Evolutionary conservation across 2,329 filamentous ascomycete genomes (phyloP).

Genomic region (Aplosporella prunicola): DNA sequence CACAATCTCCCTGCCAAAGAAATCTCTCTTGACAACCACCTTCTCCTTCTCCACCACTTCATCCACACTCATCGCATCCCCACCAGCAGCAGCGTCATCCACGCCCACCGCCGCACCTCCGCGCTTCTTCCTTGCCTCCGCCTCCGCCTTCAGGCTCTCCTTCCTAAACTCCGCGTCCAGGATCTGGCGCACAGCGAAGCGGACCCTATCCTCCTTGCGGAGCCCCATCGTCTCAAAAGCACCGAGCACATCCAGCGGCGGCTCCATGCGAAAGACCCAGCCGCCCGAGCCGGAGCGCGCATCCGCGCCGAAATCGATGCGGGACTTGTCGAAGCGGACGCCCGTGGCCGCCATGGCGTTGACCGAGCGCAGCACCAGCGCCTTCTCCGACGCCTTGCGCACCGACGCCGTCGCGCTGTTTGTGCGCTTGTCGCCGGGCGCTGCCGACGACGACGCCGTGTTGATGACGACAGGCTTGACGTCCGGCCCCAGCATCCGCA

Average conservation of each 20-base stretch:
- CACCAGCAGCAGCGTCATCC: slow-evolving; percentile 12
- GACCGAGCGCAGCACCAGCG: slow-evolving; percentile 69
- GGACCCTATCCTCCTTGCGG: slow-evolving; percentile 57
- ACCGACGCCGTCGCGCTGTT: slow-evolving; percentile 64
- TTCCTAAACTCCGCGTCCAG: slow-evolving; percentile 82
- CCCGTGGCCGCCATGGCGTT: slow-evolving; percentile 75
- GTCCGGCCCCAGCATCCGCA: slow-evolving; percentile 76
- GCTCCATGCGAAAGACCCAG: slow-evolving; percentile 92
- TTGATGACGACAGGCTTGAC: slow-evolving; percentile 84
- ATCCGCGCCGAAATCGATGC: slow-evolving; percentile 59
- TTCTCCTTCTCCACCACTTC: slow-evolving; percentile 15
- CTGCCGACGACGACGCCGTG: slow-evolving; percentile 43
- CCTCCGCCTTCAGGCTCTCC: slow-evolving; percentile 57
- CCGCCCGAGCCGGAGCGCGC: slow-evolving; percentile 41
- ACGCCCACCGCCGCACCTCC: slow-evolving; percentile 21
- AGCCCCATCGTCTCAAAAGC: slow-evolving; percentile 60
- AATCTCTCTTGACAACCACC: slow-evolving; percentile 58
- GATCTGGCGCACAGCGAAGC: slow-evolving; percentile 90
- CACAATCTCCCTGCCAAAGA: slow-evolving; percentile 68
- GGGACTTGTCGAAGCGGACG: slow-evolving; percentile 69
- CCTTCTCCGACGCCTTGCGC: slow-evolving; percentile 73
- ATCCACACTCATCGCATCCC: slow-evolving; percentile 17
- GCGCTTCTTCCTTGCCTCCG: slow-evolving; percentile 52
- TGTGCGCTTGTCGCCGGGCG: slow-evolving; percentile 18
- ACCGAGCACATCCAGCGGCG: slow-evolving; percentile 70